Conservation (phyloP, 2,329 filamentous ascomycete species). For the Phaeosphaeria sp. region DNA sequence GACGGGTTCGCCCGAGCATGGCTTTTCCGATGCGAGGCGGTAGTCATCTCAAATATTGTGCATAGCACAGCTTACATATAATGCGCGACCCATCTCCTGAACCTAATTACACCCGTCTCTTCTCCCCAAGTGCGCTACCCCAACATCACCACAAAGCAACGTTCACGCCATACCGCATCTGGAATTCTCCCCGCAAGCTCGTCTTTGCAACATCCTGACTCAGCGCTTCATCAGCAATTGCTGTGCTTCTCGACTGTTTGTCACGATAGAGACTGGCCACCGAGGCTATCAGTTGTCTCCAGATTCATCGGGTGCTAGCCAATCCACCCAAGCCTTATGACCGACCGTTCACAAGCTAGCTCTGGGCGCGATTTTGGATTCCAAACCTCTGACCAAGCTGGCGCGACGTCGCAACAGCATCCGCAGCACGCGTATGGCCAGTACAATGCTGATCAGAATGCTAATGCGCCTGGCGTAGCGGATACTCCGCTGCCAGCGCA, state of each 20-base stretch:
- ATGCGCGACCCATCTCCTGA: not conserved
- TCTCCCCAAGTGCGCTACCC: not conserved
- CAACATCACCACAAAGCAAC: not conserved
- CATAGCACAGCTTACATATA: not conserved
- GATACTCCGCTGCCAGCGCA: conserved; percentile 20
- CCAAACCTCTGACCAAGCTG: conserved; percentile 44
- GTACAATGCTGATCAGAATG: conserved; percentile 34
- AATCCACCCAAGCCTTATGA: conserved; percentile 31
- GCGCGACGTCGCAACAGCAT: conserved; percentile 24
- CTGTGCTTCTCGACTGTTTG: conserved; percentile 3
- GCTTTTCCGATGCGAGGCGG: not conserved
- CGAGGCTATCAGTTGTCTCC: conserved; percentile 13
- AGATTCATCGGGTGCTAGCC: conserved; percentile 20
- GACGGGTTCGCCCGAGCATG: conserved; percentile 7
- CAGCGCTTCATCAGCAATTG: conserved; percentile 31
- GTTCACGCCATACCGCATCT: conserved; percentile 7
- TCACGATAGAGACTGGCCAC: conserved; percentile 8
- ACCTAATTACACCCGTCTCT: not conserved
- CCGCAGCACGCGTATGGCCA: conserved; percentile 24
- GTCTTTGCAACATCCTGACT: conserved; percentile 20
- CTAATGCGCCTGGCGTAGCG: conserved; percentile 27
- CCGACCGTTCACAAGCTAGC: conserved; percentile 29
- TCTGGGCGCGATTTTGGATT: conserved; percentile 38
- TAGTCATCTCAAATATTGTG: not conserved
- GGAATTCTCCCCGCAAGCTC: conserved; percentile 16